Evolutionary conservation across 1,139 yeast genomes (phyloP).

Genomic region (Hemisphaericaspora xylanilytica): DNA sequence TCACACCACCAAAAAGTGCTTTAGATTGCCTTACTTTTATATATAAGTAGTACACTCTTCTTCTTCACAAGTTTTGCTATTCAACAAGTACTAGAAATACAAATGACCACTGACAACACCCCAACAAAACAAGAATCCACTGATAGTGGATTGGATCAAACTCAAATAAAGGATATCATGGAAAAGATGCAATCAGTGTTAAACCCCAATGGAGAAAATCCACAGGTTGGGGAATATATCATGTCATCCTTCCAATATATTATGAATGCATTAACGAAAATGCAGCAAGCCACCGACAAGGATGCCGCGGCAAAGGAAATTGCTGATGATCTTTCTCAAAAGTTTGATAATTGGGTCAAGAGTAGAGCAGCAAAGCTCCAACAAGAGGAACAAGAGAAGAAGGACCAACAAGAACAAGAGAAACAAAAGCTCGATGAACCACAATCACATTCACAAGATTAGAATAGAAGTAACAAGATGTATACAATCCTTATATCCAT

Average conservation of each 20-base stretch:
- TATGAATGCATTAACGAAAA: conserved; percentile 25
- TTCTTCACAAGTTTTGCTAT: no score
- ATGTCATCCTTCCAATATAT: conserved; percentile 31
- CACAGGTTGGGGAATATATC: conserved; percentile 26
- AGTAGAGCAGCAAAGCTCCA: conserved; percentile 16
- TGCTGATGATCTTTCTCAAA: conserved; percentile 34
- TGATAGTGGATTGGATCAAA: conserved; percentile 6
- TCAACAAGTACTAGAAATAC: not conserved
- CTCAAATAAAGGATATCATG: conserved; percentile 15
- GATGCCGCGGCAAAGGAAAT: conserved; percentile 39
- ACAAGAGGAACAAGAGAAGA: conserved; percentile 6
- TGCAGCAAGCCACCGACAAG: conserved; percentile 31
- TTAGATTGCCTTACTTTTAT: no score
- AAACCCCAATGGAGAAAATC: conserved; percentile 31
- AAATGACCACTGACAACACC: not conserved
- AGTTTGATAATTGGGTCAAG: conserved; percentile 31
- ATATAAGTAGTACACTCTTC: no score
- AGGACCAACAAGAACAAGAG: no score
- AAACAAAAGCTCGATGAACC: no score
- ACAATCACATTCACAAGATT: no score
- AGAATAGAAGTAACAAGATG: conserved; percentile 20
- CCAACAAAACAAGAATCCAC: not conserved
- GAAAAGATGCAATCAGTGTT: conserved; percentile 19
- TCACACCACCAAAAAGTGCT: no score
- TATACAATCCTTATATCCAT: conserved; percentile 58